Evolutionary conservation across 495 filamentous ascomycete species (phyloP), one percentile per base, ranked within the genome.

Genomic region (Hypoxylon trugodes): DNA sequence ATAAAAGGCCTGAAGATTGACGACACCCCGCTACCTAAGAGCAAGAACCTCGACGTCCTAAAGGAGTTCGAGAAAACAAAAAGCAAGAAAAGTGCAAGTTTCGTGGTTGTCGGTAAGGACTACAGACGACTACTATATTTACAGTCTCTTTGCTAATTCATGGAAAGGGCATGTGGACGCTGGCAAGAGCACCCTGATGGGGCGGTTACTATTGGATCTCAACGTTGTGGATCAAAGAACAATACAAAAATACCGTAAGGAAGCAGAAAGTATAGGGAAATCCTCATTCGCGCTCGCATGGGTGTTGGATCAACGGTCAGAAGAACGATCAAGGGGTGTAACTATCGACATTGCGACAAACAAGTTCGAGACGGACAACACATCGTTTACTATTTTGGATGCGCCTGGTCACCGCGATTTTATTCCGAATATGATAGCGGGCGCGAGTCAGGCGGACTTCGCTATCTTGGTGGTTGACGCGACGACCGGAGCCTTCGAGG

Each of bases 401-500:
- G 91, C 95, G 1, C 95, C 95, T 1, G 95, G 95, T 0, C 95
- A 98, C 75, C 82, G 86, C 63, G 96, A 98, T 68, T 98, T 98
- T 72, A 91, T 98, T 35, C 95, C 95, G 1, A 98, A 97, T 73
- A 98, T 98, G 95, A 97, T 98, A 69, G 96, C 93, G 2, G 95
- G 95, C 0, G 93, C 93, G 19, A 92, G 89, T 35, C 94, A 97
- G 74, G 95, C 95, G 2, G 96, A 98, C 73, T 97, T 98, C 72
- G 96, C 94, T 0, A 89, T 98, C 6, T 80, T 98, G 4, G 95
- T 98, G 28, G 90, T 98, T 48, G 95, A 98, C 73, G 88, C 95
- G 18, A 86, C 87, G 47, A 89, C 84, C 0, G 93, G 93, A 18
- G 92, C 90, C 19, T 97, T 97, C 61, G 95, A 98, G 72, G 90